These are phyloP conservation scores for Cryptococcus hybrid DNA, from an alignment of 1,284 basidiomycete species.

Conservation along the genomic window DNA sequence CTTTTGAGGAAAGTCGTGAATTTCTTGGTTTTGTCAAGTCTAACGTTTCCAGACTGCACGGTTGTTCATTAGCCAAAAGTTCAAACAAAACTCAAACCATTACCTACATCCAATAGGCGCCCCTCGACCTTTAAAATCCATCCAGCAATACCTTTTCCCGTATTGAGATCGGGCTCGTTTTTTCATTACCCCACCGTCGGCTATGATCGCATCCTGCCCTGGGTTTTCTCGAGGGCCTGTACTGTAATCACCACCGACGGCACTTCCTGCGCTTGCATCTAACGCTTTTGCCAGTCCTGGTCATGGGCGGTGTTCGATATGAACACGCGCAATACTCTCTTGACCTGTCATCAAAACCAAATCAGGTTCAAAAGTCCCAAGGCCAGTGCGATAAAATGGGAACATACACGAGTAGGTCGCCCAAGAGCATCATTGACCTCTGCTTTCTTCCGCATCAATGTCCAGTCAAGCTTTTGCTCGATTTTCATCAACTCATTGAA, in stretches of 20 bases:
- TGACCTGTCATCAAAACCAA: conserved; percentile 58
- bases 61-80: background rate
- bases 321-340: conserved; percentile 82
- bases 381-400: background rate
- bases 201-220: conserved; percentile 1
- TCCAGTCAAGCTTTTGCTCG: conserved; percentile 94
- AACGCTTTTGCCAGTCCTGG: conserved; percentile 71
- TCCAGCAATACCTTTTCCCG: conserved; percentile 77
- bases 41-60: conserved; percentile 55
- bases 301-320: conserved; percentile 83
- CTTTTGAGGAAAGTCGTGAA: conserved; percentile 84
- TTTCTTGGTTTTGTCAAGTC: conserved; percentile 70
- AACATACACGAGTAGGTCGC: conserved; percentile 49
- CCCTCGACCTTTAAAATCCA: conserved; percentile 91
- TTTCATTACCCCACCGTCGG: conserved; percentile 8
- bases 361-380: background rate
- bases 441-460: conserved; percentile 81
- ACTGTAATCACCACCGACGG: background rate
- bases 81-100: conserved; percentile 15
- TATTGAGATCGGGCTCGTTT: conserved; percentile 53
- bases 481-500: conserved; percentile 82
- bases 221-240: background rate
- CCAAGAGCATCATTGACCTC: conserved; percentile 80
- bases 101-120: conserved; percentile 61
- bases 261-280: background rate